Conservation (phyloP, 2,329 filamentous ascomycete genomes). For the Stagonosporopsis rhizophila region DNA sequence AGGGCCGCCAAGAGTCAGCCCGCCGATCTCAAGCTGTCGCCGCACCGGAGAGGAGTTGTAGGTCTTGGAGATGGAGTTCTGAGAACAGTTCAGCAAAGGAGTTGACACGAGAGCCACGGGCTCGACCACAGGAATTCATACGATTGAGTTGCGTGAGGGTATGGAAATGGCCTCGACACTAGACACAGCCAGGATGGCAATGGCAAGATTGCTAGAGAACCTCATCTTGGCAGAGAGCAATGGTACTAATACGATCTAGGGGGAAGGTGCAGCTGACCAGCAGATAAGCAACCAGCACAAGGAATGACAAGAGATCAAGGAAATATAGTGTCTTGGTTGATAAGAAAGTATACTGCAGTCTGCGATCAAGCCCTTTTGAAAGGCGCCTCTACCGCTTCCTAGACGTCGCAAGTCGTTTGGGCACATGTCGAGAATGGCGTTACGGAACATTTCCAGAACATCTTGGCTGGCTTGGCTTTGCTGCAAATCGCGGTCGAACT, state of each 20-base stretch:
- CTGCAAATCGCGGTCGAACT: not conserved
- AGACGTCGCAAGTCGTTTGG: constrained; percentile 7
- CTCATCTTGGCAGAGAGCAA: constrained; percentile 31
- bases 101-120: no score
- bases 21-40: constrained; percentile 33
- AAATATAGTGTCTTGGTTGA: constrained; percentile 20
- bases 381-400: constrained; percentile 13
- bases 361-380: constrained; percentile 13
- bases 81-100: not conserved
- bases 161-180: constrained; percentile 31
- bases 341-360: constrained; percentile 4
- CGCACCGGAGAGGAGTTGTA: not conserved
- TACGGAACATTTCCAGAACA: constrained; percentile 28
- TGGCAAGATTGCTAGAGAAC: constrained; percentile 22
- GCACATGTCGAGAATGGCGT: constrained; percentile 18
- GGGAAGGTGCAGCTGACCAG: constrained; percentile 7
- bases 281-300: constrained; percentile 20
- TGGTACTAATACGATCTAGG: not conserved
- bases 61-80: constrained; percentile 15
- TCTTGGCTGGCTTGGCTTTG: constrained; percentile 19
- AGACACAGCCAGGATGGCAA: constrained; percentile 32
- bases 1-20: constrained; percentile 40
- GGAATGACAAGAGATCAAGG: constrained; percentile 15
- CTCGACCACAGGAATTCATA: constrained; percentile 20
- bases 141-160: constrained; percentile 28